A percentile compares a stretch with the other conserved stretches of the same genome.
Conservation (phyloP, 257 asterid species). For the Coffea canephora region DNA sequence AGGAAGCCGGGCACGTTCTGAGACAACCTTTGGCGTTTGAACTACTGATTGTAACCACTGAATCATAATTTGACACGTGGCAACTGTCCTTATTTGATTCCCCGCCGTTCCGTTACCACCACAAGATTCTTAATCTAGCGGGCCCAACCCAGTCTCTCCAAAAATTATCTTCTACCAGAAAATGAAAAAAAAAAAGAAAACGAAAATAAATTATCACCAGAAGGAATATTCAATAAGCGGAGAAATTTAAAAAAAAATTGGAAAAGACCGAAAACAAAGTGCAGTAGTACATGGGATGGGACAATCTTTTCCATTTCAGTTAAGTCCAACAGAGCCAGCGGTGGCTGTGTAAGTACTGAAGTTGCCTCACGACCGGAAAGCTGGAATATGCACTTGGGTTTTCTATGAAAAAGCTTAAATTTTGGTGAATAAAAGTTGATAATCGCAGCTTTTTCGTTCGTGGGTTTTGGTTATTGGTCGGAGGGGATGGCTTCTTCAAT, state of each 20-base stretch:
- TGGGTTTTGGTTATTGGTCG: not conserved
- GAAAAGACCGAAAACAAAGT: not conserved
- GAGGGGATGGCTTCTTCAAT: conserved; percentile 61
- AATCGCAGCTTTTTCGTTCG: not conserved
- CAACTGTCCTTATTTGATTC: not conserved
- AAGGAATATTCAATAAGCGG: not conserved
- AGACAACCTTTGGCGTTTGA: not conserved
- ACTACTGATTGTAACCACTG: no score
- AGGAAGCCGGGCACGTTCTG: not conserved
- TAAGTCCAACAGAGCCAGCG: not conserved
- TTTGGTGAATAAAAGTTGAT: not conserved
- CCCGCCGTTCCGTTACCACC: not conserved
- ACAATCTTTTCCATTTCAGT: not conserved
- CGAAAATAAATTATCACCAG: not conserved
- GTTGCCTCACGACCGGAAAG: not conserved
- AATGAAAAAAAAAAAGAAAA: no score
- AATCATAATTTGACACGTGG: not conserved
- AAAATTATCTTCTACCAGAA: not conserved
- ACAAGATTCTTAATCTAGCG: not conserved
- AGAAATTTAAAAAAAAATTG: no score
- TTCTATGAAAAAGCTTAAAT: not conserved
- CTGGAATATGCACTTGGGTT: not conserved
- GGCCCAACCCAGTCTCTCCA: not conserved
- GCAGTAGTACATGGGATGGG: no score
- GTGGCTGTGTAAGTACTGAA: not conserved